Evolutionary conservation across 1,284 basidiomycete genomes (phyloP).

Genomic region (Pterula multifida): DNA sequence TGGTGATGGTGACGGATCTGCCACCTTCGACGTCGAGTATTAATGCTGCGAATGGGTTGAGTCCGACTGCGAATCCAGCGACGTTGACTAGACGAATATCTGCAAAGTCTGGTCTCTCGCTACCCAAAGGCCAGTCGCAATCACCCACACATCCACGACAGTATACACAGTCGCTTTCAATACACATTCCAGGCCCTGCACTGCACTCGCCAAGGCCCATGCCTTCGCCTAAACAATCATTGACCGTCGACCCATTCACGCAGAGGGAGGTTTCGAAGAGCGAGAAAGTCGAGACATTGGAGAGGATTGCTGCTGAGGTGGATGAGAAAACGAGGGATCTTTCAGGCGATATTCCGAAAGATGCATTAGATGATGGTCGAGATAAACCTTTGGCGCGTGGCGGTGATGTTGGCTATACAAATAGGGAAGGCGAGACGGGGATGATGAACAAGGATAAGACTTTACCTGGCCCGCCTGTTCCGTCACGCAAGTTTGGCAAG

Average conservation of each 20-base stretch:
- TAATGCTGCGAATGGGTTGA: background rate
- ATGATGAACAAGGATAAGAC: constrained; percentile 36
- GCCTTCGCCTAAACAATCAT: constrained; percentile 43
- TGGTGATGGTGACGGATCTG: background rate
- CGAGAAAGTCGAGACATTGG: constrained; percentile 48
- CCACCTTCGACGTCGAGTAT: background rate
- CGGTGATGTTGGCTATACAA: background rate
- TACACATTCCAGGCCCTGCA: constrained; percentile 17
- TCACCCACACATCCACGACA: constrained; percentile 6
- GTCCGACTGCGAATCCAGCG: background rate
- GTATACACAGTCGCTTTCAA: constrained; percentile 12
- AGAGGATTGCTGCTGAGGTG: constrained; percentile 49
- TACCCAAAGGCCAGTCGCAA: constrained; percentile 4
- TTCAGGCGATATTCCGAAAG: no score
- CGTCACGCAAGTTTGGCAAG: constrained; percentile 24
- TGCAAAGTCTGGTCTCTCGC: constrained; percentile 5
- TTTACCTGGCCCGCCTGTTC: constrained; percentile 42
- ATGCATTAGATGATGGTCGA: no score
- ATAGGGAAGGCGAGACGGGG: no score
- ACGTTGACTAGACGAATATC: background rate
- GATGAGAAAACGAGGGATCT: constrained; percentile 13
- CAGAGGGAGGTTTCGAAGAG: constrained; percentile 32
- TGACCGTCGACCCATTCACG: constrained; percentile 25
- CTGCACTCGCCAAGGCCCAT: constrained; percentile 50
- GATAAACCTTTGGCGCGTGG: no score